phyloP scores from a whole-genome alignment of 441 rosid genomes.

The Brassica hybrid region DNA sequence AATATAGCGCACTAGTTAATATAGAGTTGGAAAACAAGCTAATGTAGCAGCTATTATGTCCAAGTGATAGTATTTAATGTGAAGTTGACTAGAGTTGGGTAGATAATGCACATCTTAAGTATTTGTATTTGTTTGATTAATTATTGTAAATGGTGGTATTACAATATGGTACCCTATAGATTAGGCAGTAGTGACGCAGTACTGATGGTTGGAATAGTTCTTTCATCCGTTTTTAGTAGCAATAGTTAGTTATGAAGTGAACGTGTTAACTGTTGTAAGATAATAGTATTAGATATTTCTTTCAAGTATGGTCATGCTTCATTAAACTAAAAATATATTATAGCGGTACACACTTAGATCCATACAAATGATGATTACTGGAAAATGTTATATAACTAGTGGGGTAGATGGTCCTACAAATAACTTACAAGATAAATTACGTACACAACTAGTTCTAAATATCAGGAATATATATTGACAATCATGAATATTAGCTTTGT shows the following conservation, averaged over 20 bases:
- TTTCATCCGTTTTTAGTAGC: background rate
- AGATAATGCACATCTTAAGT: background rate
- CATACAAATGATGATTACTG: background rate
- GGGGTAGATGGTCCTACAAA: slow-evolving; percentile 10
- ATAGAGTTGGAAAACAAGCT: background rate
- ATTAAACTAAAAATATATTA: background rate
- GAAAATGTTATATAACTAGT: too few species aligned
- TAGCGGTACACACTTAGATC: background rate
- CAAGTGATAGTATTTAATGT: background rate
- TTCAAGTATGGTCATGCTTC: background rate
- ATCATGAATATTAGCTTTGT: background rate
- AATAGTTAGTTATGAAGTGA: too few species aligned
- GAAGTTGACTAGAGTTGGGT: slow-evolving; percentile 6
- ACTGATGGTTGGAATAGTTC: background rate
- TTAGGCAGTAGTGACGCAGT: too few species aligned
- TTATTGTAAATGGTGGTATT: background rate
- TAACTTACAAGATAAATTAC: background rate
- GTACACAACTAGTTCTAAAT: background rate
- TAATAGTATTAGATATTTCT: too few species aligned
- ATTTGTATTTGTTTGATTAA: background rate
- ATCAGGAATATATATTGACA: background rate
- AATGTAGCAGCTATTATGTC: background rate
- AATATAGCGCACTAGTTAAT: background rate
- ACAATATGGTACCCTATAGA: background rate
- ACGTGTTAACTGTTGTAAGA: too few species aligned